Evolutionary conservation across 1,284 basidiomycete species (phyloP), one percentile per base, ranked within the genome.

Genomic region (Heterobasidion annosum): DNA sequence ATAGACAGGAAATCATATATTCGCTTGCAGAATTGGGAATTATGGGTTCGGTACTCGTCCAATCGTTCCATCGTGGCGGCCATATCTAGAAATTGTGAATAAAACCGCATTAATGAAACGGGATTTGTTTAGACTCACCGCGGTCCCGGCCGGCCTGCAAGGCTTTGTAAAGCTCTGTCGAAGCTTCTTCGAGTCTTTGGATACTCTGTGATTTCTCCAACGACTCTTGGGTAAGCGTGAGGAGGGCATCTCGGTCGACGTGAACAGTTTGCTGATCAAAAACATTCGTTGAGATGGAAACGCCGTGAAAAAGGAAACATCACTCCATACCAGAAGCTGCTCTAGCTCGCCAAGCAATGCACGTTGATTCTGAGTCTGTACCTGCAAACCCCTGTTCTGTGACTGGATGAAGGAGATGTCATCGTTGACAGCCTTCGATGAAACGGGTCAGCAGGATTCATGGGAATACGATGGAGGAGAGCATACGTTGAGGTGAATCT

Each of bases 351-450:
- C 76, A 34, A 97, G 68, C 7, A 98, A 76, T 2, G 85, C 82
- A 43, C 88, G 82, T 68, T 98, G 96, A 64, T 99, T 99, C 64
- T 96, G 93, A 9, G 88, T 98, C 65, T 99, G 96, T 1, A 99
- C 94, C 71, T 99, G 97, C 37, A 99, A 73, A 62, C 97, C 97
- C 52, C 95, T 82, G 65, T 97, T 96, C 69, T 99, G 97, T 2
- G 89, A 89, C 71, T 99, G 97, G 63, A 99, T 98, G 65, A 85
- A 95, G 8, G 81, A 82, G 56, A 99, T 98, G 66, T 99, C 97
- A 54, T 99, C 94, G 53, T 82, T 82, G 48, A 96, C 94, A 55
- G 91, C 88, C 93, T 97, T 63, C 8, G 25, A 37, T 47, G 51
- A n/a, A 58, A 46, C 4, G 25, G 48, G 37, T 40, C 34, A 64